Percentiles rank a stretch among this genome's conserved stretches.
phyloP scores from a whole-genome alignment of 2,329 filamentous ascomycete genomes.

The Colletotrichum tabaci region DNA sequence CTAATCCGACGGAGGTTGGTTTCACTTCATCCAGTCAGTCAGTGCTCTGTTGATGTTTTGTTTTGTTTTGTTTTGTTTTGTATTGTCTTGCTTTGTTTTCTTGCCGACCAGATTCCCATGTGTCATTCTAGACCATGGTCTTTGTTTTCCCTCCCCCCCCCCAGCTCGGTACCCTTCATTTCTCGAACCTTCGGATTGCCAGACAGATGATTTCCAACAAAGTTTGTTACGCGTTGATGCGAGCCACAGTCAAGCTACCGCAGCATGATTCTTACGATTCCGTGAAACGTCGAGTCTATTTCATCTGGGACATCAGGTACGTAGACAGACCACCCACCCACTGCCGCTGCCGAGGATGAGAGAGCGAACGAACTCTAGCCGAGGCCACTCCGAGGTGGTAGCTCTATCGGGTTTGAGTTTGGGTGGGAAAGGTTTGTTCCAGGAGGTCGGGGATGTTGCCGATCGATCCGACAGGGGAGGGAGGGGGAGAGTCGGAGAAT shows the following conservation, averaged over 20 bases:
- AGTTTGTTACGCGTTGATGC: slow-evolving; percentile 24
- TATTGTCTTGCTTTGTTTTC: no score
- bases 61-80: no score
- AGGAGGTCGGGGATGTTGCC: neutral
- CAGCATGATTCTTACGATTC: neutral
- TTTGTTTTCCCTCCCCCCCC: neutral
- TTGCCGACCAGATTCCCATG: slow-evolving; percentile 10
- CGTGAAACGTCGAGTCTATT: neutral
- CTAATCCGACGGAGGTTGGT: neutral
- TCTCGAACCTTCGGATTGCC: neutral
- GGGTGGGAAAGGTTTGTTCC: no score
- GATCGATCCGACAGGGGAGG: neutral
- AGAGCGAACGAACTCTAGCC: no score
- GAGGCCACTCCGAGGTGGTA: no score
- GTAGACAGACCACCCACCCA: no score
- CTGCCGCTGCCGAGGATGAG: no score
- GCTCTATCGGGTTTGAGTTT: no score
- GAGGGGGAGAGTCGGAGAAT: neutral
- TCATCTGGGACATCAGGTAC: neutral
- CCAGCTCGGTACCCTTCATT: neutral
- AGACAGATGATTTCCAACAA: neutral
- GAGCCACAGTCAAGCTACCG: neutral
- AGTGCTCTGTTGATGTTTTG: neutral
- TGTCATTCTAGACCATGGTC: neutral
- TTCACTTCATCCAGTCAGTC: neutral